Evolutionary conservation across 2,329 filamentous ascomycete species (phyloP).

Genomic region (Aspergillus sp.): DNA sequence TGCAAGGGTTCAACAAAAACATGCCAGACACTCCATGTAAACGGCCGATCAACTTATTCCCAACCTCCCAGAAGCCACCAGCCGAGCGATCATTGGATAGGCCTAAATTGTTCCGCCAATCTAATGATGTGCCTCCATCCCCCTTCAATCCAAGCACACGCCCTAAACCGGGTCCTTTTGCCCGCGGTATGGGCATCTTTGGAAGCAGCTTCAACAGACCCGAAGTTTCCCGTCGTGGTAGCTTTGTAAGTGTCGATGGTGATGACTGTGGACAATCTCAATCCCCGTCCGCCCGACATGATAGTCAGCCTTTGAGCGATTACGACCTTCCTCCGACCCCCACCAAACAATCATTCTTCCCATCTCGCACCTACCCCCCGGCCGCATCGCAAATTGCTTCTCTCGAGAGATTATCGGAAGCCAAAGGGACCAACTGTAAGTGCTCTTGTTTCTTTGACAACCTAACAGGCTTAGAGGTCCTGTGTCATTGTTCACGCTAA

Average conservation of each 20-base stretch:
- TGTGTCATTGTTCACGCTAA: too few relatives aligned
- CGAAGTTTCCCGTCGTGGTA: constrained; percentile 54
- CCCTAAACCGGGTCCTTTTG: constrained; percentile 64
- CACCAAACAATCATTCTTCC: constrained; percentile 59
- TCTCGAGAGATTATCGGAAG: constrained; percentile 30
- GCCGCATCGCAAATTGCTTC: constrained; percentile 27
- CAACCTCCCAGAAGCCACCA: constrained; percentile 54
- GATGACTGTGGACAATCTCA: constrained; percentile 63
- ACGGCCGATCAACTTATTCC: constrained; percentile 67
- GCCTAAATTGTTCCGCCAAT: constrained; percentile 60
- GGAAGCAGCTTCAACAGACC: constrained; percentile 50
- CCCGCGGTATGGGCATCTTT: constrained; percentile 59
- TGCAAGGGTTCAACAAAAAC: constrained; percentile 52
- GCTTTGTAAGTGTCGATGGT: constrained; percentile 75
- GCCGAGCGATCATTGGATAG: constrained; percentile 59
- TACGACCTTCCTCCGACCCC: constrained; percentile 86
- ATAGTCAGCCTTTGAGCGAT: constrained; percentile 57
- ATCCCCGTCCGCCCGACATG: constrained; percentile 51
- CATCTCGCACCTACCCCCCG: constrained; percentile 31
- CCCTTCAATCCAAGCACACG: constrained; percentile 67
- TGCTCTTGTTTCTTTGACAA: constrained; percentile 28
- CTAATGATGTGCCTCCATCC: constrained; percentile 74
- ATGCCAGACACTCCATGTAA: constrained; percentile 98
- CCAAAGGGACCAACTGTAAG: constrained; percentile 33
- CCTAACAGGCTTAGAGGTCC: constrained; percentile 23